Conservation (phyloP, 2,329 filamentous ascomycete genomes). For the Trichophyton simii region DNA sequence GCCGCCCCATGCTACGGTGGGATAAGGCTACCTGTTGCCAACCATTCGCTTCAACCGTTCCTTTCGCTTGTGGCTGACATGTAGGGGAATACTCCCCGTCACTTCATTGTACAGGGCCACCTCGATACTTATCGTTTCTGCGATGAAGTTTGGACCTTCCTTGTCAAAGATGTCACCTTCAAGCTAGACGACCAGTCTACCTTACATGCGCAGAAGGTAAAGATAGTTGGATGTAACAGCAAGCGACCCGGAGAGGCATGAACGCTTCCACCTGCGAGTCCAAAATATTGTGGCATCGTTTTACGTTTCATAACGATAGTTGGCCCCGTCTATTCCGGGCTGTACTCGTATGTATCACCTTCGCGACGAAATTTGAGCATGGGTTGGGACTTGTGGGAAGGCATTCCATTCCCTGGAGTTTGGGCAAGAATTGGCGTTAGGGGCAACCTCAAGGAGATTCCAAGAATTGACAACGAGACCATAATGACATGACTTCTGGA, state of each 20-base stretch:
- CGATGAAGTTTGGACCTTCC: conserved; percentile 98
- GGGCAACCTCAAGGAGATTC: neutral
- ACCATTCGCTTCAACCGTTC: neutral
- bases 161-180: conserved; percentile 98
- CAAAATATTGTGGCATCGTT: neutral
- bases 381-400: neutral
- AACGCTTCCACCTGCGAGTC: neutral
- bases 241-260: conserved; percentile 56
- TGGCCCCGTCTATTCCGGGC: neutral
- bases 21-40: neutral
- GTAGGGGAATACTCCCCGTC: neutral
- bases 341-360: neutral
- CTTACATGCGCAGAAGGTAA: conserved; percentile 79
- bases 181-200: conserved; percentile 77
- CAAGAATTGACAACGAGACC: neutral
- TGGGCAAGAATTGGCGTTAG: neutral
- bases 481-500: neutral
- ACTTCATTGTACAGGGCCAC: conserved; percentile 54
- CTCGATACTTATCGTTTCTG: conserved; percentile 98
- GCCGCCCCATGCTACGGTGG: neutral
- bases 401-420: neutral
- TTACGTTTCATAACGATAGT: neutral
- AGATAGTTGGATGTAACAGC: conserved; percentile 96
- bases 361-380: neutral
- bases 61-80: neutral